Evolutionary conservation across 2,329 filamentous ascomycete species (phyloP), one percentile per base, ranked within the genome.

Genomic region (Aspergillus sp.): DNA sequence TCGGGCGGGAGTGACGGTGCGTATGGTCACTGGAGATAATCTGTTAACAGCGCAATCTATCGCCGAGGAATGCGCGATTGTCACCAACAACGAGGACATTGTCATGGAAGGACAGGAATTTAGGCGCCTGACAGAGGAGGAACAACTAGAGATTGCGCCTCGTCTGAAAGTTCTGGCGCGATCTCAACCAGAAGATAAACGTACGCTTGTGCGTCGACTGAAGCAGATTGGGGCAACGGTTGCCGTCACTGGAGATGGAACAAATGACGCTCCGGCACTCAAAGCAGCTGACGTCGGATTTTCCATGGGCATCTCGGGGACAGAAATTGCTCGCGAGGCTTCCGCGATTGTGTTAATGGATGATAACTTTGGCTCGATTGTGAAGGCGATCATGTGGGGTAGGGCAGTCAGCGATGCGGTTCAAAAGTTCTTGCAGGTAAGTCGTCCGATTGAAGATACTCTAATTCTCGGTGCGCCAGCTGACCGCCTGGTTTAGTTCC

Each of bases 1-100:
- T 63, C 80, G 81, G 42, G 87, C 87, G 21, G 87, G 87, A 55
- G 85, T 89, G 25, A 79, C 83, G 47, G 85, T 88, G 38, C 83
- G 85, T 59, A 88, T 88, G 84, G 85, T 88, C 38, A 88, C 86
- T n/a, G 86, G 86, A 59, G 86, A 88, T 71, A 88, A 88, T 66
- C 78, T 87, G 59, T 73, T 85, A 15, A 90, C 88, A n/a, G 88
- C 86, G 2, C 83, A 82, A 58, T 87, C 88, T 13, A 90, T 90
- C 61, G 87, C 88, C 1, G 81, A 78, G 10, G 86, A 90, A 63
- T 90, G 88, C 60, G 88, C 88, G 47, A 88, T 90, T 70, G 80
- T 79, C 3, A 59, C 54, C 3, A 68, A 66, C 13, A 59, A 67
- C 23, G 81, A 82, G 25, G 85, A 81, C 13, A 73, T 84, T 63